Evolutionary conservation across 179 eudicot species (phyloP).

Genomic region (Gypsophila paniculata): DNA sequence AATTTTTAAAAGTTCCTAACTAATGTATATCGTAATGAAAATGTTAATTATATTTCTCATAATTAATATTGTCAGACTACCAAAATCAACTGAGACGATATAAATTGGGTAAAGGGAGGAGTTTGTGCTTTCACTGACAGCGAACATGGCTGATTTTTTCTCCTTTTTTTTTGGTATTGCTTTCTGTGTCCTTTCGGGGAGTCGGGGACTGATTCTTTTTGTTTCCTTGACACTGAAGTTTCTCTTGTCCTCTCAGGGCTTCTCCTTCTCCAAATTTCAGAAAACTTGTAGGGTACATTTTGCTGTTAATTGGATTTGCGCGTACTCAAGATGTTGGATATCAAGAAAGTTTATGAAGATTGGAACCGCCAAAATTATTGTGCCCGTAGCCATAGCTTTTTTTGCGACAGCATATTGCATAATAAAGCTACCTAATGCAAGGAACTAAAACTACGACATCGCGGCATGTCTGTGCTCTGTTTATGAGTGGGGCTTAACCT

Average conservation of each 20-base stretch:
- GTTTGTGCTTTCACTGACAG: neutral
- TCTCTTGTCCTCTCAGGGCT: constrained; percentile 39
- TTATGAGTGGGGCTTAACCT: neutral
- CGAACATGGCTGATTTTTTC: too few relatives aligned
- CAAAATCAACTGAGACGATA: neutral
- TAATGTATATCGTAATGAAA: neutral
- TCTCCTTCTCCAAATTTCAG: constrained; percentile 56
- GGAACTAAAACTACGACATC: neutral
- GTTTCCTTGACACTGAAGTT: neutral
- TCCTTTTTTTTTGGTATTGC: neutral
- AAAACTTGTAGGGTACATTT: constrained; percentile 45
- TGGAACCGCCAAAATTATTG: constrained; percentile 30
- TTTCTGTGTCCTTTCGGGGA: neutral
- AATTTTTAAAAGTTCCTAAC: neutral
- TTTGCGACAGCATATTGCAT: constrained; percentile 39
- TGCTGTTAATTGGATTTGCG: constrained; percentile 47
- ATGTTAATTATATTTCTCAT: too few relatives aligned
- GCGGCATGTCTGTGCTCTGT: neutral
- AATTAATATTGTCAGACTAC: neutral
- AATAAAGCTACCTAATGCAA: constrained; percentile 9
- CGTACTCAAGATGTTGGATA: constrained; percentile 34
- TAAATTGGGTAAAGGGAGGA: neutral
- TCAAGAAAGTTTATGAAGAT: constrained; percentile 24
- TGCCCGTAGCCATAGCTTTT: constrained; percentile 42
- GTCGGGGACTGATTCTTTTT: neutral